Evolutionary conservation across 2,329 filamentous ascomycete species (phyloP).

Genomic region (Claviceps quebecensis): DNA sequence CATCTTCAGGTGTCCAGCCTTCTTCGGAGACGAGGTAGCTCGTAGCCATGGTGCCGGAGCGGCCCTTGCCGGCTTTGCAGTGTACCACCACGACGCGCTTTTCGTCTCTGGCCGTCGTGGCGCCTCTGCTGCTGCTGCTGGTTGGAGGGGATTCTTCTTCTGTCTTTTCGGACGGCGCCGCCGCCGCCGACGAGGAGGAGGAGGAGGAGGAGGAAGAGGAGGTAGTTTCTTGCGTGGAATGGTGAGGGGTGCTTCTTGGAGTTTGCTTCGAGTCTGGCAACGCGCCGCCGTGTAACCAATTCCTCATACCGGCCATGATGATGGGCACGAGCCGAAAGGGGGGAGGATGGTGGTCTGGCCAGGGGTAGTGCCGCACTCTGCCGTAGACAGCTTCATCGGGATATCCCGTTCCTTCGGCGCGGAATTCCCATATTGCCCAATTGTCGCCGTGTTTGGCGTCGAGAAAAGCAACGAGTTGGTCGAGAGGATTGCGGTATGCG

Average conservation of each 20-base stretch:
- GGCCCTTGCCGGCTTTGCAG: conserved; percentile 92
- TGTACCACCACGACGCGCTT: conserved; percentile 75
- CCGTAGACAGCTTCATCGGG: conserved; percentile 79
- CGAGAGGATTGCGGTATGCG: conserved; percentile 86
- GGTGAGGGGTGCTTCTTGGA: not conserved
- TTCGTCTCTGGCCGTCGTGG: conserved; percentile 15
- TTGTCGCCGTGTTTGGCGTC: conserved; percentile 68
- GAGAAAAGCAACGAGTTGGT: conserved; percentile 75
- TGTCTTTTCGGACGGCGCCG: conserved; percentile 14
- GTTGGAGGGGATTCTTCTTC: not conserved
- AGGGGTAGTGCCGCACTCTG: conserved; percentile 81
- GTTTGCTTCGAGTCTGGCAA: conserved; percentile 12
- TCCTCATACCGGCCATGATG: conserved; percentile 84
- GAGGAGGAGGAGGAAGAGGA: not conserved
- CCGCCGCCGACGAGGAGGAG: no score
- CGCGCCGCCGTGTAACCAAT: conserved; percentile 56
- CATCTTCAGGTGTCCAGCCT: conserved; percentile 40
- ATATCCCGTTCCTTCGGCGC: conserved; percentile 91
- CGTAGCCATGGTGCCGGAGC: conserved; percentile 77
- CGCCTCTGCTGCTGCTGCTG: not conserved
- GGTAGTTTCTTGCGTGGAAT: not conserved
- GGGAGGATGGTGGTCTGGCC: conserved; percentile 93
- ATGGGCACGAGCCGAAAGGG: conserved; percentile 79
- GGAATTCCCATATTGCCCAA: conserved; percentile 97
- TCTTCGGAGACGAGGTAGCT: conserved; percentile 85